Evolutionary conservation across 192 early-diverging fungal genomes (phyloP).

Genomic region (Obelidium mucronatum): DNA sequence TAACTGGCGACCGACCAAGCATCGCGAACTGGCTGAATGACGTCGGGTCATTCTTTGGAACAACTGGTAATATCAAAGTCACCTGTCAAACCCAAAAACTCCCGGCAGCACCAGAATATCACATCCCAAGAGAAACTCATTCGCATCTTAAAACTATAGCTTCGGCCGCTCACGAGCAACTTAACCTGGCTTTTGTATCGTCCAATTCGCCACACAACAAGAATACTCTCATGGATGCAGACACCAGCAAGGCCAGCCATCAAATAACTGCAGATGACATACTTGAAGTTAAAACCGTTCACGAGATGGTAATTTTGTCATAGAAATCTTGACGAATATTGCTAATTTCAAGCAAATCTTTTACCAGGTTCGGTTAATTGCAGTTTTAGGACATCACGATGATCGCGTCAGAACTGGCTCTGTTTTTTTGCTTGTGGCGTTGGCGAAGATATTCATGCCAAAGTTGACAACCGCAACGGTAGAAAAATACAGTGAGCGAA

Average conservation of each 20-base stretch:
- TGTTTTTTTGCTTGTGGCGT: slow-evolving; percentile 43
- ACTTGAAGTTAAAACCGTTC: slow-evolving; percentile 46
- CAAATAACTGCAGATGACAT: slow-evolving; percentile 34
- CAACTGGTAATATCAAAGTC: slow-evolving; percentile 42
- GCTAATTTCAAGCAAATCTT: no score
- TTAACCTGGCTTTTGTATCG: slow-evolving; percentile 20
- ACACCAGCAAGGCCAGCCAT: slow-evolving; percentile 27
- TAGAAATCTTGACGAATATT: no score
- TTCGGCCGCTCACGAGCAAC: not conserved
- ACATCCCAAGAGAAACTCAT: not conserved
- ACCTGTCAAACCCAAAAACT: slow-evolving; percentile 26
- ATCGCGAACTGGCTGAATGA: slow-evolving; percentile 55
- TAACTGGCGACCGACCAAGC: slow-evolving; percentile 39
- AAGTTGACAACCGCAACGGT: not conserved
- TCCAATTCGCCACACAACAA: slow-evolving; percentile 2
- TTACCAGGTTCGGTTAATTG: slow-evolving; percentile 53
- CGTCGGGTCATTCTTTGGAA: slow-evolving; percentile 50
- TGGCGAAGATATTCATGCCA: slow-evolving; percentile 46
- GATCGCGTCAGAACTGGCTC: slow-evolving; percentile 52
- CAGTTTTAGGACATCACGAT: slow-evolving; percentile 52
- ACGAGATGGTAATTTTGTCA: slow-evolving; percentile 36
- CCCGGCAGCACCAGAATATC: not conserved
- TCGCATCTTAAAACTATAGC: not conserved
- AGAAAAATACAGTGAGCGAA: slow-evolving; percentile 33
- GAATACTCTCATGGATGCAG: slow-evolving; percentile 1